phyloP scores from a whole-genome alignment of 179 eudicot genomes.

The Spergularia azorica region DNA sequence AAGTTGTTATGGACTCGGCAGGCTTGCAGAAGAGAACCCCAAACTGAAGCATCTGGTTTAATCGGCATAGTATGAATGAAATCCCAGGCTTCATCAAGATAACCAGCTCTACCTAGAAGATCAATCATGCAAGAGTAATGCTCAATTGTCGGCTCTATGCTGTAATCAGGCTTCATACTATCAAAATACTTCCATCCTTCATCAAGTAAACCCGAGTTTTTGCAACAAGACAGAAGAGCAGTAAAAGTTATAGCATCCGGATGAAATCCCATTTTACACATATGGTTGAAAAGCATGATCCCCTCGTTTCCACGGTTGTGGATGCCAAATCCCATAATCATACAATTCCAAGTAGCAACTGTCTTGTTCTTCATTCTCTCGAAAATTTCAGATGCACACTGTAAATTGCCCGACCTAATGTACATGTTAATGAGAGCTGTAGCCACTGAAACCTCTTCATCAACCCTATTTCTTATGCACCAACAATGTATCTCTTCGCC shows the following conservation, averaged over 20 bases:
- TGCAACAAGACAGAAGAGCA: slow-evolving; percentile 56
- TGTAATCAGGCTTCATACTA: slow-evolving; percentile 43
- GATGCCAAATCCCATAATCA: slow-evolving; percentile 59
- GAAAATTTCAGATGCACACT: slow-evolving; percentile 43
- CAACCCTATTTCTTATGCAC: slow-evolving; percentile 44
- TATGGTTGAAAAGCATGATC: slow-evolving; percentile 41
- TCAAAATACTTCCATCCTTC: slow-evolving; percentile 69
- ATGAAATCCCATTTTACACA: slow-evolving; percentile 36
- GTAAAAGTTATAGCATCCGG: slow-evolving; percentile 66
- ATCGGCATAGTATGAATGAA: slow-evolving; percentile 55
- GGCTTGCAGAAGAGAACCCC: slow-evolving; percentile 68
- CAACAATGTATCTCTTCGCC: slow-evolving; percentile 61
- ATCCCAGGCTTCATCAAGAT: slow-evolving; percentile 72
- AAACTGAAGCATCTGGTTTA: slow-evolving; percentile 50
- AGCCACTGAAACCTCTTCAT: slow-evolving; percentile 35
- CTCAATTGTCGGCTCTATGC: slow-evolving; percentile 53
- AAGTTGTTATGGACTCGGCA: slow-evolving; percentile 44
- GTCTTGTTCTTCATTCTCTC: slow-evolving; percentile 35
- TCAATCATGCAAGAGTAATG: slow-evolving; percentile 82
- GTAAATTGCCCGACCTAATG: slow-evolving; percentile 52
- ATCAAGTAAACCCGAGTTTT: slow-evolving; percentile 52
- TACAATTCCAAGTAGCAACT: slow-evolving; percentile 59
- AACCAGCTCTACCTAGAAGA: slow-evolving; percentile 66
- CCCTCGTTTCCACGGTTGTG: slow-evolving; percentile 49
- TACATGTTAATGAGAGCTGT: slow-evolving; percentile 66